Evolutionary conservation across 306 rosid species (phyloP), one percentile per base, ranked within the genome.

Genomic region (Comarum palustre): DNA sequence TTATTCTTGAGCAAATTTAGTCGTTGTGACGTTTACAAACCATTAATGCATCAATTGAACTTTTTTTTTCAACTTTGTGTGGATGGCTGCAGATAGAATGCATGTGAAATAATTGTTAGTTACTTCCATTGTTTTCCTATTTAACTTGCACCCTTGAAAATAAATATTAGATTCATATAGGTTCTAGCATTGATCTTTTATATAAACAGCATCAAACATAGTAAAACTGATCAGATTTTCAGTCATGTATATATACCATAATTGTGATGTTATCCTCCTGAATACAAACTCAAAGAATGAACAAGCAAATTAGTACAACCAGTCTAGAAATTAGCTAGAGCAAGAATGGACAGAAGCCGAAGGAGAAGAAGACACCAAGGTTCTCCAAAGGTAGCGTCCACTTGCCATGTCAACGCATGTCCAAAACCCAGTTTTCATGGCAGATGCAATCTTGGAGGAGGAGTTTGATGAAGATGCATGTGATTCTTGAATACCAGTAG

Each of bases 351-450:
- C 13, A n/a, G 66, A 51, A 51, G 73, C 1, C 9, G 64, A 50
- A 7, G 42, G 42, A 47, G 54, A 45, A 4, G 62, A 51, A 47
- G 74, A 39, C 22, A 71, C 39, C 11, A 54, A 22, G 38, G 22
- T 24, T 60, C 7, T 71, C 75, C 66, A 71, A 0, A 71, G 66
- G 39, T 71, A 71, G 17, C 51, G 65, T 54, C 75, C 75, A 39
- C 65, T 71, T 6, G 75, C 75, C 66, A 54, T 71, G 5, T 71
- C 66, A 54, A 54, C 15, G 51, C 29, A 15, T 5, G 66, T 71
- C 38, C 51, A 54, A 17, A 71, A 54, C 16, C 39, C 75, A 19
- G 64, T 7, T 54, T 8, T 19, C n/a, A 19, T 42, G 9, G 51
- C 51, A 15, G 52, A 71, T 38, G 46, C 52, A 54, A 39, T 19